Percentiles rank a stretch among this genome's conserved stretches.
Conservation (phyloP, 768 basidiomycete genomes). For the Daedaleopsis nitida region DNA sequence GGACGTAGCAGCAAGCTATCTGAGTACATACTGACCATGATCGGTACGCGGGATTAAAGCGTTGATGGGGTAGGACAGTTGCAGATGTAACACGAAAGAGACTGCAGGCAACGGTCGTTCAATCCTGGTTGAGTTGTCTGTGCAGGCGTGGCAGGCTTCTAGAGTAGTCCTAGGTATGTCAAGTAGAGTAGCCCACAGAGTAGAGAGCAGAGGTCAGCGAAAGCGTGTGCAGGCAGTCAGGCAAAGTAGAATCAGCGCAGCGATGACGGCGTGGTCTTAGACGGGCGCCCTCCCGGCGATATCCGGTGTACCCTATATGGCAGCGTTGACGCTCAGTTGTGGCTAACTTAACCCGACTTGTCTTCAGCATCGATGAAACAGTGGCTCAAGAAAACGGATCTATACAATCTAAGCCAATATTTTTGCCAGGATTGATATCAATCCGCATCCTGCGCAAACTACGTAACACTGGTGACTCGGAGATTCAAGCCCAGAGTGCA, state of each 20-base stretch:
- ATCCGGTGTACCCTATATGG: too few species aligned
- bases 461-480: too few species aligned
- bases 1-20: constrained; percentile 11
- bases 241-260: background rate
- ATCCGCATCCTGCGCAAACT: too few species aligned
- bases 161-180: background rate
- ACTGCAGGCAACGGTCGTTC: constrained; percentile 5
- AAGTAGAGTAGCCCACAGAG: background rate
- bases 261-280: background rate
- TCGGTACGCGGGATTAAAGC: background rate
- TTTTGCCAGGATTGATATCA: too few species aligned
- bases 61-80: constrained; percentile 8
- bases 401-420: too few species aligned
- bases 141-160: background rate
- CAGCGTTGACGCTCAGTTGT: too few species aligned
- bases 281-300: too few species aligned
- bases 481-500: too few species aligned
- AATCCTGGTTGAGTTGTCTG: background rate
- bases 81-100: constrained; percentile 17
- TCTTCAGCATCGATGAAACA: too few species aligned
- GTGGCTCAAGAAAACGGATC: too few species aligned
- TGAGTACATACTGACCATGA: constrained; percentile 23
- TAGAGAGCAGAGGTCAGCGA: background rate
- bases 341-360: too few species aligned
- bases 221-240: constrained; percentile 8